Conservation (phyloP, 169 alveolate genomes). For the Plasmodium inui region DNA sequence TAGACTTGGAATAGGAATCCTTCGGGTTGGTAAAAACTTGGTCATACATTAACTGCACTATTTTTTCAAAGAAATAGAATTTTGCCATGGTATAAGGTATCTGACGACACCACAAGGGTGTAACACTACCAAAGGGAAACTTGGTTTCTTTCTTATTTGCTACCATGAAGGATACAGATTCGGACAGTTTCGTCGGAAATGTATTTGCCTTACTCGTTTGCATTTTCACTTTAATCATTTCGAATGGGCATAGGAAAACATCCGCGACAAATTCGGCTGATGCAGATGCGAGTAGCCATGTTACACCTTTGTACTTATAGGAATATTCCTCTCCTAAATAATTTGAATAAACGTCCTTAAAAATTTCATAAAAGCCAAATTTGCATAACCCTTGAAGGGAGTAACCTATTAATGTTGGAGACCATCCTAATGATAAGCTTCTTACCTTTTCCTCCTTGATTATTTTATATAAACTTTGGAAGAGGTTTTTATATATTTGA, state of each 20-base stretch:
- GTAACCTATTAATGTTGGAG: conserved; percentile 98
- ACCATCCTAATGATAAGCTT: conserved; percentile 96
- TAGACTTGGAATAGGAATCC: conserved; percentile 90
- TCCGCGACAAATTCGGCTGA: conserved; percentile 99
- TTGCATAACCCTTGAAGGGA: conserved; percentile 97
- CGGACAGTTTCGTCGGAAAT: conserved; percentile 88
- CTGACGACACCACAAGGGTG: conserved; percentile 95
- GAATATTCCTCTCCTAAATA: conserved; percentile 90
- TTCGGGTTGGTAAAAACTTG: conserved; percentile 92
- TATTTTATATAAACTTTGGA: conserved; percentile 84
- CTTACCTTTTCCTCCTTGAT: conserved; percentile 91
- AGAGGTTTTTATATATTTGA: conserved; percentile 86
- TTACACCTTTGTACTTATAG: conserved; percentile 89
- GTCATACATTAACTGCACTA: conserved; percentile 92
- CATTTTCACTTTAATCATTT: conserved; percentile 95
- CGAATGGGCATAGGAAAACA: conserved; percentile 97
- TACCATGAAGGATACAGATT: conserved; percentile 89
- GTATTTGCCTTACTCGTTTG: conserved; percentile 90
- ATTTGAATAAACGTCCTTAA: conserved; percentile 95
- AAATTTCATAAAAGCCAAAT: conserved; percentile 97
- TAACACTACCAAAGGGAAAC: conserved; percentile 92
- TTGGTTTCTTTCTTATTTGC: conserved; percentile 84
- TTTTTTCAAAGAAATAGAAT: conserved; percentile 96
- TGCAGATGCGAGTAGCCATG: conserved; percentile 97
- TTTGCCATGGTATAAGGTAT: conserved; percentile 99